Conservation (phyloP, 2,329 filamentous ascomycete species). For the Bisporella sp. region DNA sequence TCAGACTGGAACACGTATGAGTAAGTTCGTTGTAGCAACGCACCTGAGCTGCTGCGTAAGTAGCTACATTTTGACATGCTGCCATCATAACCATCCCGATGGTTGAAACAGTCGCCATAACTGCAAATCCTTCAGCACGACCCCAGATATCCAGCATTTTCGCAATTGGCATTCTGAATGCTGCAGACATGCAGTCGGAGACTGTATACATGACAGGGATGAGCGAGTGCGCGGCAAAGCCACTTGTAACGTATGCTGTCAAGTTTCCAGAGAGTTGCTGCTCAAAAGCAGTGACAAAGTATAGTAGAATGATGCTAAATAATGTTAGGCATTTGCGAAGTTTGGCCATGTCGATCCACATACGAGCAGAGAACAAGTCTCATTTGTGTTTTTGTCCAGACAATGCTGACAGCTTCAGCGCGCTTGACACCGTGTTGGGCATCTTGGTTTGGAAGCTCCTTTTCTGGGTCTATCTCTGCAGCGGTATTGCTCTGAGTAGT, state of each 20-base stretch:
- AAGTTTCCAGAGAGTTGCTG: constrained; percentile 9
- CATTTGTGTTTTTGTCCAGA: constrained; percentile 34
- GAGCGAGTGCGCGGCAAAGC: constrained; percentile 40
- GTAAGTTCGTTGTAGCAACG: neutral
- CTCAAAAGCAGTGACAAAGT: neutral
- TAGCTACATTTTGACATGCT: constrained; percentile 48
- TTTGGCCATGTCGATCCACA: too few species aligned
- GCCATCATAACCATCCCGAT: constrained; percentile 59
- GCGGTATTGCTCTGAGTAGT: too few species aligned
- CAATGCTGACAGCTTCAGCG: constrained; percentile 42
- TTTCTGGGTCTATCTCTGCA: neutral
- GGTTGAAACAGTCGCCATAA: constrained; percentile 34
- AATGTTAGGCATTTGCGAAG: neutral
- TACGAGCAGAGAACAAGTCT: neutral
- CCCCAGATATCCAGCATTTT: constrained; percentile 45
- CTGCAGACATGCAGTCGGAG: constrained; percentile 30
- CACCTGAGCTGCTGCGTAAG: constrained; percentile 50
- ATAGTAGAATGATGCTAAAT: neutral
- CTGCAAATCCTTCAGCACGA: constrained; percentile 38
- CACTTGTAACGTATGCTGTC: constrained; percentile 19
- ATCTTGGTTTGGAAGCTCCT: neutral
- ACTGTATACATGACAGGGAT: constrained; percentile 36
- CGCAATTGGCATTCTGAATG: constrained; percentile 50
- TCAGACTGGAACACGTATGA: neutral
- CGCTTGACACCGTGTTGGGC: constrained; percentile 34